Percentiles rank a stretch among this genome's conserved stretches.
Evolutionary conservation across 768 basidiomycete species (phyloP).

Genomic region (Sutorius australiensis): DNA sequence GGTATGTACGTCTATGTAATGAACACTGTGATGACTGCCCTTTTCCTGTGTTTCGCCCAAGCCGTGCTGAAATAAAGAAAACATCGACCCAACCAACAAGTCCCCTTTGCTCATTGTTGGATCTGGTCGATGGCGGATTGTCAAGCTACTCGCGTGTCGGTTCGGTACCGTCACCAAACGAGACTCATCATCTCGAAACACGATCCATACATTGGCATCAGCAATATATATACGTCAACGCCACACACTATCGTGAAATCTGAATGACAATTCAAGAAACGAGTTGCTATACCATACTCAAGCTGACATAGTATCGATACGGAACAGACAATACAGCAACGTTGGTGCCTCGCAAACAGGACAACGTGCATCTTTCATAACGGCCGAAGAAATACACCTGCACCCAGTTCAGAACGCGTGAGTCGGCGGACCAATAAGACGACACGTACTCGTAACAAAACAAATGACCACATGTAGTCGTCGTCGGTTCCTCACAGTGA

Average conservation of each 20-base stretch:
- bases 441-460: constrained; percentile 47
- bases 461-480: constrained; percentile 61
- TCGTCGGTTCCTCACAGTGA: constrained; percentile 51
- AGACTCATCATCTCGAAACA: background rate
- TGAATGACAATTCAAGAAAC: background rate
- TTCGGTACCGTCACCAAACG: background rate
- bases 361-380: constrained; percentile 46
- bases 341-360: constrained; percentile 52
- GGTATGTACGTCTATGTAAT: no score
- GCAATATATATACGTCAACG: constrained; percentile 1
- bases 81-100: no score
- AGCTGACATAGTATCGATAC: constrained; percentile 41
- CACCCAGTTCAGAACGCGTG: background rate
- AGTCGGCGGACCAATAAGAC: background rate
- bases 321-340: constrained; percentile 54
- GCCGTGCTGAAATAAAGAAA: no score
- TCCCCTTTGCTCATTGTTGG: background rate
- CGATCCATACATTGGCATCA: constrained; percentile 3
- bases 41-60: no score
- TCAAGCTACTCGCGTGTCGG: no score
- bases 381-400: constrained; percentile 52
- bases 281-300: constrained; percentile 7
- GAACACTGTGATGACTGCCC: no score
- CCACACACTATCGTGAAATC: background rate
- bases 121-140: background rate